Conservation (phyloP, 2,329 filamentous ascomycete genomes). For the Trichoderma oligosporum region DNA sequence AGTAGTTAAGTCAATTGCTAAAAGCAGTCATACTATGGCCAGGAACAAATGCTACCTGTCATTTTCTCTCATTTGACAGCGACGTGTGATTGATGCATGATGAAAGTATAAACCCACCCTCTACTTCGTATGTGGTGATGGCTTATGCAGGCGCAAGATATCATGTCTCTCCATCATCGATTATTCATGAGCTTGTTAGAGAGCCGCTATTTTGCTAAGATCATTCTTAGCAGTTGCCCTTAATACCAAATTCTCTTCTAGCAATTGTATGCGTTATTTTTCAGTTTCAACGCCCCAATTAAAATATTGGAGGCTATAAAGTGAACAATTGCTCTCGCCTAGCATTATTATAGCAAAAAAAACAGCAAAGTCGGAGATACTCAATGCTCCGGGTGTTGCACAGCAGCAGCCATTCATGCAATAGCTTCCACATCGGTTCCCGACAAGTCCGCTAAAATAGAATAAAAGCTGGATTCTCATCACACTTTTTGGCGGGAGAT, state of each 20-base stretch:
- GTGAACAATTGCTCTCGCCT: too few species aligned
- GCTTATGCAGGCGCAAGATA: background rate
- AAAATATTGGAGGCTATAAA: too few species aligned
- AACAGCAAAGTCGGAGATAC: too few species aligned
- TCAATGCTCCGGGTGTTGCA: background rate
- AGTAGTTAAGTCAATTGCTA: background rate
- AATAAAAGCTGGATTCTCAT: background rate
- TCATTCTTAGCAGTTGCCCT: background rate
- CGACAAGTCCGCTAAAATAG: background rate
- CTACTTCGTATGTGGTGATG: background rate
- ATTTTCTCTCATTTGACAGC: background rate
- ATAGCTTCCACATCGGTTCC: background rate
- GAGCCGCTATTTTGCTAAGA: background rate
- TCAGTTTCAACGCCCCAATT: too few species aligned
- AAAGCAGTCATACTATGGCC: background rate
- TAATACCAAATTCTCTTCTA: background rate
- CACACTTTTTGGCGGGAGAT: background rate
- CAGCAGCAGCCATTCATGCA: background rate
- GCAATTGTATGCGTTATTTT: background rate
- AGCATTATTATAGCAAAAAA: background rate
- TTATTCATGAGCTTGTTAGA: background rate
- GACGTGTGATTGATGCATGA: conserved; percentile 2
- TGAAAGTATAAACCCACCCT: background rate
- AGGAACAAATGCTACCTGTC: conserved; percentile 6
- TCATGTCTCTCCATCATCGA: background rate